A percentile compares a stretch with the other conserved stretches of the same genome.
Evolutionary conservation across 129 eudicot genomes (phyloP).

Genomic region (Glebionis coronaria): DNA sequence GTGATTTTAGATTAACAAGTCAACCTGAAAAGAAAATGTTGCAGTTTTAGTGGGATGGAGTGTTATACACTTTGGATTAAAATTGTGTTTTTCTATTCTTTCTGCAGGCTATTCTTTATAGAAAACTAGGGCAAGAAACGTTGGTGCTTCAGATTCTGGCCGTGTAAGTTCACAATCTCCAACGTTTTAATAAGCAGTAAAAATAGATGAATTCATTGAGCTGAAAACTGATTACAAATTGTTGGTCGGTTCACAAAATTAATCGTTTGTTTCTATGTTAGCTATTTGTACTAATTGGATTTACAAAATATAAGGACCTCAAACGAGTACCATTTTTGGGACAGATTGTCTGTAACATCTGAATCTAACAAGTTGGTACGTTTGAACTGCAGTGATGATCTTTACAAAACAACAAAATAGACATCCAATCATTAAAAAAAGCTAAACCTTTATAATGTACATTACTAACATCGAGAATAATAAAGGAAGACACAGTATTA

Average conservation of each 20-base stretch:
- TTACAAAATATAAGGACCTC: background rate
- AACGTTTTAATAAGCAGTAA: too few relatives aligned
- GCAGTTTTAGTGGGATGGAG: slow-evolving; percentile 4
- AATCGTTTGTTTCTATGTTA: too few relatives aligned
- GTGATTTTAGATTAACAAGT: slow-evolving; percentile 3
- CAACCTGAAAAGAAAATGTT: slow-evolving; percentile 2
- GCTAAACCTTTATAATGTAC: background rate
- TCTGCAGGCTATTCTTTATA: slow-evolving; percentile 87
- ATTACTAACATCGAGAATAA: background rate
- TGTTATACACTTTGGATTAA: slow-evolving; percentile 9
- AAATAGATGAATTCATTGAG: too few relatives aligned
- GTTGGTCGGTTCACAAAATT: too few relatives aligned
- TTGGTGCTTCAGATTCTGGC: slow-evolving; percentile 91
- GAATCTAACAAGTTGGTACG: slow-evolving; percentile 11
- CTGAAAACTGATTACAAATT: too few relatives aligned
- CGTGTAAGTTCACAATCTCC: slow-evolving; percentile 50
- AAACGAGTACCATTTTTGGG: background rate
- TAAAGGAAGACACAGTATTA: background rate
- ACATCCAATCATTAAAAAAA: background rate
- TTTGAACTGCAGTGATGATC: slow-evolving; percentile 5
- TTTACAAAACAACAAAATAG: slow-evolving; percentile 1
- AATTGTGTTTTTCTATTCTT: slow-evolving; percentile 19
- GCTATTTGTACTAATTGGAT: background rate
- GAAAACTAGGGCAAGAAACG: slow-evolving; percentile 90
- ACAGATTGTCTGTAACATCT: background rate